Evolutionary conservation across 192 early-diverging fungal species (phyloP).

Genomic region (Coemansia sp.): DNA sequence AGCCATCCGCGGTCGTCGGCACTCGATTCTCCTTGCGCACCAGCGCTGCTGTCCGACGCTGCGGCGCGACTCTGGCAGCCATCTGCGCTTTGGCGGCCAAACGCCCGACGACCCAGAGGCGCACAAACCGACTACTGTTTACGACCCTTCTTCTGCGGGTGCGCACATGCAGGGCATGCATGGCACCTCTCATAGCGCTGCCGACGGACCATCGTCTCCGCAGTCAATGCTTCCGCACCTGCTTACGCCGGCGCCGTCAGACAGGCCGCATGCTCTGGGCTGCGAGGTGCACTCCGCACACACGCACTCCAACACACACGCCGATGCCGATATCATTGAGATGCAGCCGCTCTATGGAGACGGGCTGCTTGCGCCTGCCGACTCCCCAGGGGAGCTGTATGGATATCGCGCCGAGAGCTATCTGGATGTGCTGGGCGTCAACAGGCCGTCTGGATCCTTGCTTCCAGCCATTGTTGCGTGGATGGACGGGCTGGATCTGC

Average conservation of each 20-base stretch:
- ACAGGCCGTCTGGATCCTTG: conserved; percentile 26
- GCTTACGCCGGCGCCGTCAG: neutral
- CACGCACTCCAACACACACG: neutral
- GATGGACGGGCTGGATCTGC: conserved; percentile 53
- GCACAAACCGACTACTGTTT: neutral
- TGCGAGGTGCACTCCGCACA: no score
- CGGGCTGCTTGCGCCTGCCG: neutral
- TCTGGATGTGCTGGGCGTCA: conserved; percentile 33
- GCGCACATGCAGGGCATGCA: no score
- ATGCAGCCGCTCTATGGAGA: conserved; percentile 2
- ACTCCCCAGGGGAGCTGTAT: neutral
- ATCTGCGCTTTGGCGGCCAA: neutral
- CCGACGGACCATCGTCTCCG: no score
- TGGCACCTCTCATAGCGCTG: no score
- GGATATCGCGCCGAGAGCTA: neutral
- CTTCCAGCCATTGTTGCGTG: conserved; percentile 35
- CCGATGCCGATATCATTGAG: neutral
- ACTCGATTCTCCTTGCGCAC: no score
- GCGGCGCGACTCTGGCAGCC: neutral
- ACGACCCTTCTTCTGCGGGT: neutral
- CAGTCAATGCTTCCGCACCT: neutral
- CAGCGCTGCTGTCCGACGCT: no score
- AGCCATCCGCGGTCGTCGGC: conserved; percentile 8
- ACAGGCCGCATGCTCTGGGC: neutral
- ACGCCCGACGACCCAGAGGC: neutral